phyloP scores from a whole-genome alignment of 177 flowering plant species.

The Vitis hybrid region DNA sequence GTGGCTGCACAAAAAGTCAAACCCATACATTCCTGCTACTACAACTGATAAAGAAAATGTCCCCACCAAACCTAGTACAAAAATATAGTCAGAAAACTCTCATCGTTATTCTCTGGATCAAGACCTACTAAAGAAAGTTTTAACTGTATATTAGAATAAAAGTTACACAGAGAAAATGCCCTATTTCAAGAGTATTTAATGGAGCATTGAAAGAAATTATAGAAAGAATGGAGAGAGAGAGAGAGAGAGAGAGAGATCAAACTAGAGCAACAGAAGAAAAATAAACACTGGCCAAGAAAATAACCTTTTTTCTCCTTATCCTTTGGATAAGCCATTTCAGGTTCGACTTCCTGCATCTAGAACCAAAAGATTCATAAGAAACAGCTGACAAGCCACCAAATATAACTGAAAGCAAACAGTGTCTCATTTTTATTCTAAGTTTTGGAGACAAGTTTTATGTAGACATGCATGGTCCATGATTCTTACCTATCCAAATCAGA shows the following conservation, averaged over 20 bases:
- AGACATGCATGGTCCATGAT: no score
- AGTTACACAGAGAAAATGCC: background rate
- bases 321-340: slow-evolving; percentile 22
- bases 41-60: no score
- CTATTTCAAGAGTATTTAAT: background rate
- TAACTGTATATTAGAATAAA: no score
- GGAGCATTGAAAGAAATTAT: background rate
- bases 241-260: background rate
- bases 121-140: no score
- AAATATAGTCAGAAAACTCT: no score
- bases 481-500: no score
- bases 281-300: background rate
- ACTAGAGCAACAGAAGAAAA: slow-evolving; percentile 1
- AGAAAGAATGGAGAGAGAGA: background rate
- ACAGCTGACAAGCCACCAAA: background rate
- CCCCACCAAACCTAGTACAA: no score
- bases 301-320: slow-evolving; percentile 58
- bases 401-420: background rate
- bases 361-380: slow-evolving; percentile 7
- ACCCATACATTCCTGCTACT: no score
- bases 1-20: no score
- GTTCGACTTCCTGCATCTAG: slow-evolving; percentile 50
- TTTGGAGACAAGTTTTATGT: no score
- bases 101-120: no score
- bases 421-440: background rate